phyloP scores from a whole-genome alignment of 805 yeast genomes.

The Saccharomycopsis microspora region DNA sequence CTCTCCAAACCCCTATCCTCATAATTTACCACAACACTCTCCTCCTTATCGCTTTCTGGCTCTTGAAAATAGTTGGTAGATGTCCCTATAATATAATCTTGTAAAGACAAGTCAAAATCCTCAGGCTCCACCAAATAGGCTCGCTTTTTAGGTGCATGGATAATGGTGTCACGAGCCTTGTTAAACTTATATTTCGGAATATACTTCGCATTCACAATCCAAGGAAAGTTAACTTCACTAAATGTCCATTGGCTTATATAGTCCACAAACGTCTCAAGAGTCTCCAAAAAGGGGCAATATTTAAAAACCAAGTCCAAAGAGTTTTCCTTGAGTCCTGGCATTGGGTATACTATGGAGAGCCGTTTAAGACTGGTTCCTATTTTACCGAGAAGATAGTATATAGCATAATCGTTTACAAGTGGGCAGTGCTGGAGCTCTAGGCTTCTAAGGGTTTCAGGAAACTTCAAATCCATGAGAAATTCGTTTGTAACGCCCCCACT shows the following conservation, averaged over 20 bases:
- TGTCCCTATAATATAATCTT: conserved; percentile 11
- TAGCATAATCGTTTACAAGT: conserved; percentile 48
- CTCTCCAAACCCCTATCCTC: conserved; percentile 2
- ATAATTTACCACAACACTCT: background rate
- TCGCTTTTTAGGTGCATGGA: background rate
- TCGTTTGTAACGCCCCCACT: conserved; percentile 87
- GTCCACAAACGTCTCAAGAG: conserved; percentile 67
- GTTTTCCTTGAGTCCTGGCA: conserved; percentile 64
- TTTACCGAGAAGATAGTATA: conserved; percentile 46
- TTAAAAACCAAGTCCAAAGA: conserved; percentile 65
- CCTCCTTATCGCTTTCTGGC: conserved; percentile 3
- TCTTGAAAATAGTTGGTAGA: conserved; percentile 10
- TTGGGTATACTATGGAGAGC: conserved; percentile 70
- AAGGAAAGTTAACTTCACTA: conserved; percentile 26
- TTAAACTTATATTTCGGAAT: conserved; percentile 7
- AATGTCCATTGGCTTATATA: conserved; percentile 46
- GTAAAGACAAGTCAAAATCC: background rate
- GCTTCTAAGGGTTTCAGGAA: conserved; percentile 61
- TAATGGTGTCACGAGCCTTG: conserved; percentile 2
- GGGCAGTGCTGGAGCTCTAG: conserved; percentile 88
- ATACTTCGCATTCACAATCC: conserved; percentile 15
- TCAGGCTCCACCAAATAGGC: background rate
- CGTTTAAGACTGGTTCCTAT: conserved; percentile 57
- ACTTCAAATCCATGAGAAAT: conserved; percentile 55
- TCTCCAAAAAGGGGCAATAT: conserved; percentile 62